Evolutionary conservation across 257 asterid species (phyloP), one percentile per base, ranked within the genome.

Genomic region (Mitragyna speciosa): DNA sequence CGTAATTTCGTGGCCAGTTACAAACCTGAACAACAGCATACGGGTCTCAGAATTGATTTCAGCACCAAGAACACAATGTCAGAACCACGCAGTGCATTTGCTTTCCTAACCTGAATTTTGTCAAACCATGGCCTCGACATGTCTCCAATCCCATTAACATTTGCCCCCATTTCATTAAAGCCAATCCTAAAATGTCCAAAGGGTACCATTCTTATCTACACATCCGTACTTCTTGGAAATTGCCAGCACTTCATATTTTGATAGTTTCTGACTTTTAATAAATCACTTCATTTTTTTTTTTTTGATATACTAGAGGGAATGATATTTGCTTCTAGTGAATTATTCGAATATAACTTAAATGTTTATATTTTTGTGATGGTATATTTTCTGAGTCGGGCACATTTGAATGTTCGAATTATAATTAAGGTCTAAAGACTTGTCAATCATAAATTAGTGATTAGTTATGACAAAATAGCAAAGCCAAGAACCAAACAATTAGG

Each of bases 141-240:
- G 83, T 80, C 79, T 72, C 75, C 73, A 36, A 80, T 11, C 75
- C 67, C 79, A 43, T 65, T 56, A 80, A 63, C 51, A 73, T 80
- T 76, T 80, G 47, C 75, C 73, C 63, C 79, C 83, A 64, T 33
- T 65, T n/a, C 66, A 64, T 19, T 39, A 45, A 5, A 26, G 24
- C 47, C 70, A 22, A 28, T 20, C 72, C 59, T 22, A 72, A 45
- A 73, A 39, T 11, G 36, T 65, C 51, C 48, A 26, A 78, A 69
- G 15, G 26, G n/a, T 30, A 51, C 10, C 73, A 7, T 28, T 48
- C 71, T 79, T 58, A 45, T 24, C 73, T 73, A 9, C 47, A 19
- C 72, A 28, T 30, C 16, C 68, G 76, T 39, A 52, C 15, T 39
- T 67, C 52, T 39, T 67, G 54, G 16, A 77, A 19, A 19, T 74